phyloP scores from a whole-genome alignment of 805 yeast species.

The Metschnikowia bowlesiae region DNA sequence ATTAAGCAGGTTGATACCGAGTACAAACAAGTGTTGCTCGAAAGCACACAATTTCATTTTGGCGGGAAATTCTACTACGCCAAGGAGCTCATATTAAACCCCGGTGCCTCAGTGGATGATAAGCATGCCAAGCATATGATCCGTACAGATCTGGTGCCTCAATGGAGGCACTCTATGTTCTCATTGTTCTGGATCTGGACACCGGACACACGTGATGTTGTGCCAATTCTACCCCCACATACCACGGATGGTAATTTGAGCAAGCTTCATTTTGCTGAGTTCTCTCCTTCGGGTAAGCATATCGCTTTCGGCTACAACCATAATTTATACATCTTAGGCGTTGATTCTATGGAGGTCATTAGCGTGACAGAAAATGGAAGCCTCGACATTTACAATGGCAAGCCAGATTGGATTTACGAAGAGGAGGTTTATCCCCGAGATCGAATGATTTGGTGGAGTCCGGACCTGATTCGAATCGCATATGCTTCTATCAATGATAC shows the following conservation, averaged over 20 bases:
- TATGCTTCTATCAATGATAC: constrained; percentile 60
- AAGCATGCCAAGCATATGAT: constrained; percentile 46
- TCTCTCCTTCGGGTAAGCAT: constrained; percentile 58
- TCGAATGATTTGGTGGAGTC: constrained; percentile 68
- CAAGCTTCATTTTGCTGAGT: constrained; percentile 41
- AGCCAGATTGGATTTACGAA: constrained; percentile 81
- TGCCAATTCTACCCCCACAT: constrained; percentile 32
- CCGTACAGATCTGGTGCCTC: constrained; percentile 42
- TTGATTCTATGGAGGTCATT: constrained; percentile 18
- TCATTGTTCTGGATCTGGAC: constrained; percentile 36
- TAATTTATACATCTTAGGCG: constrained; percentile 48
- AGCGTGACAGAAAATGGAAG: constrained; percentile 53
- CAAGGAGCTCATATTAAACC: constrained; percentile 33
- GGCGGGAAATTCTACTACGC: constrained; percentile 35
- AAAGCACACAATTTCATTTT: constrained; percentile 34
- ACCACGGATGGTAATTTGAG: constrained; percentile 6
- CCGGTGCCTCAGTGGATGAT: constrained; percentile 41
- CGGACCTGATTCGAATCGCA: constrained; percentile 52
- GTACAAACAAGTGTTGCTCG: constrained; percentile 27
- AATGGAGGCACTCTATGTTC: constrained; percentile 41
- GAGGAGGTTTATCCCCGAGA: constrained; percentile 67
- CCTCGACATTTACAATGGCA: constrained; percentile 54
- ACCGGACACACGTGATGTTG: constrained; percentile 23
- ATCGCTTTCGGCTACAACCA: constrained; percentile 54
- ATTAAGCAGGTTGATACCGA: constrained; percentile 26